Conservation (phyloP, 345 rosid genomes). For the Turnera subulata region DNA sequence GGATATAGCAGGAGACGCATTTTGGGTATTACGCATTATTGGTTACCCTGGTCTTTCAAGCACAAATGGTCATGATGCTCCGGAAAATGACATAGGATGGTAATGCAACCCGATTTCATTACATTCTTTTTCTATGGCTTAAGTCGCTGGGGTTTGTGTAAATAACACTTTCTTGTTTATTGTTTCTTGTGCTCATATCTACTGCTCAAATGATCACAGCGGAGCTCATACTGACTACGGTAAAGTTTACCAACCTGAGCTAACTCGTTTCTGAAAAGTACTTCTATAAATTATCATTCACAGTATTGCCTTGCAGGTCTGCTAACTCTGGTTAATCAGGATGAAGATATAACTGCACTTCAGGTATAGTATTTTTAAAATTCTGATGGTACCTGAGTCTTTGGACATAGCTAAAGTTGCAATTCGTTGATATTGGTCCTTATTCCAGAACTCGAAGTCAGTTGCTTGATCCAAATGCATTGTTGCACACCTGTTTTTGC, state of each 20-base stretch:
- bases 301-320: conserved; percentile 36
- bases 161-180: not conserved
- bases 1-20: conserved; percentile 67
- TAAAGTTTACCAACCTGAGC: conserved; percentile 24
- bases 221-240: conserved; percentile 93
- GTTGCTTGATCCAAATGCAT: not conserved
- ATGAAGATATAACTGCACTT: conserved; percentile 74
- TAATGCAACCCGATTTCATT: conserved; percentile 25
- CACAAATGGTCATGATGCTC: conserved; percentile 28
- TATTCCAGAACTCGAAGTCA: too few species aligned
- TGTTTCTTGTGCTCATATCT: conserved; percentile 2
- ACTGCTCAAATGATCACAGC: conserved; percentile 32
- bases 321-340: conserved; percentile 82
- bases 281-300: not conserved
- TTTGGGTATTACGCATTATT: conserved; percentile 80
- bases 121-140: not conserved
- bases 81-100: conserved; percentile 76
- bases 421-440: too few species aligned
- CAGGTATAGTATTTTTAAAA: conserved; percentile 36
- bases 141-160: not conserved
- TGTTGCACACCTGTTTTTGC: too few species aligned
- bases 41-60: conserved; percentile 60
- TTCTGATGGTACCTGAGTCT: conserved; percentile 1
- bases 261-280: conserved; percentile 1
- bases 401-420: too few species aligned